Evolutionary conservation across 169 alveolate genomes (phyloP).

Genomic region (Eimeria sp.): DNA sequence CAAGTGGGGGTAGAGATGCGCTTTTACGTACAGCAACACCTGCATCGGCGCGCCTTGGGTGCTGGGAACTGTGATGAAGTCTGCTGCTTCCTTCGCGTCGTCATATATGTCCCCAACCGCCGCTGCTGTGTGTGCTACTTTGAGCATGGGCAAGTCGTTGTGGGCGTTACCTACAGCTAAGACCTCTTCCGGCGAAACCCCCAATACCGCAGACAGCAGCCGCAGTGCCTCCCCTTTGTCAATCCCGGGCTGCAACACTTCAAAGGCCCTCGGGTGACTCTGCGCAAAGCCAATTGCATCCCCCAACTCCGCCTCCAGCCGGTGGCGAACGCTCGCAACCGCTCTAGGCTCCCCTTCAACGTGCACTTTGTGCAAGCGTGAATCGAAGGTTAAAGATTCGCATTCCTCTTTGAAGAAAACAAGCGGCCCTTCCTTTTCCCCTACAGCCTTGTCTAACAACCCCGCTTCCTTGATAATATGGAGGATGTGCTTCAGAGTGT

Average conservation of each 20-base stretch:
- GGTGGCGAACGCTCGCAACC: background rate
- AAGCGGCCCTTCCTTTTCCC: background rate
- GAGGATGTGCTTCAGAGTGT: background rate
- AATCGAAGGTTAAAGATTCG: no score
- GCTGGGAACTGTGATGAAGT: constrained; percentile 35
- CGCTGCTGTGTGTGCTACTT: constrained; percentile 84
- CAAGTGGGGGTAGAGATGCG: background rate
- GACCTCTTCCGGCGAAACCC: constrained; percentile 83
- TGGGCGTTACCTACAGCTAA: constrained; percentile 89
- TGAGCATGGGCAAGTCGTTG: constrained; percentile 88
- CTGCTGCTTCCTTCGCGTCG: constrained; percentile 21
- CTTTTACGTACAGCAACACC: background rate
- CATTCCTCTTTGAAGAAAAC: background rate
- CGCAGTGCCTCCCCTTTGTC: constrained; percentile 47
- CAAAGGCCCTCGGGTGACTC: background rate
- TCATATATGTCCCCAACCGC: constrained; percentile 84
- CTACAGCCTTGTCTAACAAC: background rate
- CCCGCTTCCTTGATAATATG: background rate
- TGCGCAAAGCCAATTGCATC: constrained; percentile 21
- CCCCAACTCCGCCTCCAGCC: background rate
- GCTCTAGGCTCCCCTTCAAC: background rate
- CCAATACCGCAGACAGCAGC: background rate
- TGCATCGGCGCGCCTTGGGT: constrained; percentile 32
- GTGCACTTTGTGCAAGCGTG: background rate
- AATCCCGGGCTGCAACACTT: background rate